A percentile compares a stretch with the other conserved stretches of the same genome.
phyloP scores from a whole-genome alignment of 176 grass and related monocot genomes.

The Hsuehochloa calcarea region DNA sequence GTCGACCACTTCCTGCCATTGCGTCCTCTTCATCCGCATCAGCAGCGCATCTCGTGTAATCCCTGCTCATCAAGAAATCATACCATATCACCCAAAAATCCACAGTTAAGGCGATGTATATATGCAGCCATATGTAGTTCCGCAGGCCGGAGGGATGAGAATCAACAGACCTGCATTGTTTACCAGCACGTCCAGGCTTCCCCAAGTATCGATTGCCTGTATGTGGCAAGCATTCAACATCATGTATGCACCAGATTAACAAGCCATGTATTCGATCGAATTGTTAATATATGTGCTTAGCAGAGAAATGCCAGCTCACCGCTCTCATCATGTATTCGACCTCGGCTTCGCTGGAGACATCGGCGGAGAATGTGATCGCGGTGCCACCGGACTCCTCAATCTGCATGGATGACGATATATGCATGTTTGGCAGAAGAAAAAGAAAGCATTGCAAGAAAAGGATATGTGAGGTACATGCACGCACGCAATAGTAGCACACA shows the following conservation, averaged over 20 bases:
- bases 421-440: background rate
- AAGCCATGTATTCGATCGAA: background rate
- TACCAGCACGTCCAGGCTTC: conserved; percentile 78
- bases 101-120: background rate
- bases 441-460: background rate
- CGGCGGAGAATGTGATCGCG: conserved; percentile 67
- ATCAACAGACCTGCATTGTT: conserved; percentile 79
- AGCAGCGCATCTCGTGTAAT: conserved; percentile 84
- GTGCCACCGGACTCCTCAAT: conserved; percentile 70
- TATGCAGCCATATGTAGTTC: background rate
- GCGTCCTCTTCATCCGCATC: conserved; percentile 91
- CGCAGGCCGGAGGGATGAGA: background rate
- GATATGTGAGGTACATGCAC: background rate
- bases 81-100: background rate
- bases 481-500: background rate
- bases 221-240: background rate
- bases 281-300: background rate
- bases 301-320: conserved; percentile 47
- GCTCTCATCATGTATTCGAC: conserved; percentile 88
- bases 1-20: conserved; percentile 98
- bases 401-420: conserved; percentile 30
- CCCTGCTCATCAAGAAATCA: conserved; percentile 36
- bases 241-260: background rate
- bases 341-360: conserved; percentile 75
- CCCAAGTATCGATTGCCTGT: conserved; percentile 78